Evolutionary conservation across 179 eudicot genomes (phyloP).

Genomic region (Actinidia arguta): DNA sequence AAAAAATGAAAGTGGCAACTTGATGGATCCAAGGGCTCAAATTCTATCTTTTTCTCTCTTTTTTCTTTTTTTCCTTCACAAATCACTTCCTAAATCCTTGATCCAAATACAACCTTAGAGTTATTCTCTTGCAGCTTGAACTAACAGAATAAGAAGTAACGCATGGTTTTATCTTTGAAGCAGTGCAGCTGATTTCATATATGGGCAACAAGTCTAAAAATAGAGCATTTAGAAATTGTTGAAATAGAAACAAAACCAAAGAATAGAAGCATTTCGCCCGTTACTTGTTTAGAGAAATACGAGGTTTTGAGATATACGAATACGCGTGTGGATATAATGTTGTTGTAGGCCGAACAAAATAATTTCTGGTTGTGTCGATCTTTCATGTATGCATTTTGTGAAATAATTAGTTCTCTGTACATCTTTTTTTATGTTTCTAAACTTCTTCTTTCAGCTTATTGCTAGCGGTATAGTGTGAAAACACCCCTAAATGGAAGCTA

Average conservation of each 20-base stretch:
- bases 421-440: too few relatives aligned
- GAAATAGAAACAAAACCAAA: too few relatives aligned
- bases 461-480: background rate
- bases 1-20: too few relatives aligned
- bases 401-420: too few relatives aligned
- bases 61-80: too few relatives aligned
- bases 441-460: background rate
- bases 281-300: slow-evolving; percentile 1
- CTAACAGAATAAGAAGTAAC: background rate
- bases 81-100: too few relatives aligned
- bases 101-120: background rate
- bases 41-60: too few relatives aligned
- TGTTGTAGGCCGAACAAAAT: too few relatives aligned
- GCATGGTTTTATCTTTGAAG: background rate
- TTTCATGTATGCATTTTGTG: too few relatives aligned
- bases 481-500: slow-evolving; percentile 46
- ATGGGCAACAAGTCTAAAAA: background rate
- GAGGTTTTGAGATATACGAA: background rate
- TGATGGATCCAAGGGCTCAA: too few relatives aligned
- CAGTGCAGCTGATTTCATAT: background rate
- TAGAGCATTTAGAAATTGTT: background rate
- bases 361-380: too few relatives aligned
- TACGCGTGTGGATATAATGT: background rate
- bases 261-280: too few relatives aligned
- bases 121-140: background rate